These are phyloP conservation scores for Penicillium canariense DNA, from an alignment of 495 filamentous ascomycete genomes.

Conservation along the genomic window DNA sequence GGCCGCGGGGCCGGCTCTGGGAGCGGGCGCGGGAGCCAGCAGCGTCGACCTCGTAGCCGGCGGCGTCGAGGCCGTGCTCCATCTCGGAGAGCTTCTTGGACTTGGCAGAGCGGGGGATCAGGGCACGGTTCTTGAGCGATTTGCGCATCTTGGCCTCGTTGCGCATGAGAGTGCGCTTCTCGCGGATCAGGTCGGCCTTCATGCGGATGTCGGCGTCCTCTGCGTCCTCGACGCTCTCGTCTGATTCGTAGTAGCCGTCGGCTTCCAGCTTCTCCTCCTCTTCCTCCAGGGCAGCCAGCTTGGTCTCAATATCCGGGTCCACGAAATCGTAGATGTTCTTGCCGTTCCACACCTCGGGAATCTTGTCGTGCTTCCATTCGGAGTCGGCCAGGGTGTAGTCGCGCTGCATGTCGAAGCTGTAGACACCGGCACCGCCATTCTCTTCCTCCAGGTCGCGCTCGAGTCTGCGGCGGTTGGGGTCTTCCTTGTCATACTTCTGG, in stretches of 20 bases:
- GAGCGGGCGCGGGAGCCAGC: slow-evolving; percentile 68
- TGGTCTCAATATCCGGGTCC: slow-evolving; percentile 92
- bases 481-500: slow-evolving; percentile 85
- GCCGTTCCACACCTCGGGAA: slow-evolving; percentile 89
- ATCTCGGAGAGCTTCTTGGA: slow-evolving; percentile 79
- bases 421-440: slow-evolving; percentile 92
- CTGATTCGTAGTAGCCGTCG: slow-evolving; percentile 75
- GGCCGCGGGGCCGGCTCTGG: slow-evolving; percentile 61
- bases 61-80: slow-evolving; percentile 75
- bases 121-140: slow-evolving; percentile 90
- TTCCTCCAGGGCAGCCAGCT: slow-evolving; percentile 84
- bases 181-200: slow-evolving; percentile 92
- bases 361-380: slow-evolving; percentile 93
- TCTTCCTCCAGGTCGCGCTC: slow-evolving; percentile 89
- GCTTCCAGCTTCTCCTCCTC: slow-evolving; percentile 90
- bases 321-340: slow-evolving; percentile 97
- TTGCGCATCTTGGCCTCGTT: slow-evolving; percentile 92
- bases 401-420: slow-evolving; percentile 84
- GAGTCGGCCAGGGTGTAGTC: slow-evolving; percentile 80
- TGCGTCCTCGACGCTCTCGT: slow-evolving; percentile 69
- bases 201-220: slow-evolving; percentile 81
- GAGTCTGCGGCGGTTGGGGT: slow-evolving; percentile 73
- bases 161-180: slow-evolving; percentile 82
- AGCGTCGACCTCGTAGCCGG: slow-evolving; percentile 80
- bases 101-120: slow-evolving; percentile 75